These are phyloP conservation scores for Xylaria scruposa DNA, from an alignment of 495 filamentous ascomycete species.

Conservation along the genomic window DNA sequence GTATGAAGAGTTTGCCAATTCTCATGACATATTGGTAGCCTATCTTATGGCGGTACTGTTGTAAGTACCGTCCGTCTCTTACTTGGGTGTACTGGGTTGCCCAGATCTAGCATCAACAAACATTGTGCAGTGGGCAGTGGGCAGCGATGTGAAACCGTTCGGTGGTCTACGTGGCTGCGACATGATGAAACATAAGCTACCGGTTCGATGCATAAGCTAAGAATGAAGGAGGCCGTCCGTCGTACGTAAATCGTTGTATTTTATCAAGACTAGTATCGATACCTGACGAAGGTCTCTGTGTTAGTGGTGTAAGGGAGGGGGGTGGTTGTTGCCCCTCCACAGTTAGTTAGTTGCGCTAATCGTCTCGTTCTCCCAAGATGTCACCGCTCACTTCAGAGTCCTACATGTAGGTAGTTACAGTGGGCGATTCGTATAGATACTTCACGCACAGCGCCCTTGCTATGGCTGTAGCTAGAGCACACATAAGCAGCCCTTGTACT, in stretches of 20 bases:
- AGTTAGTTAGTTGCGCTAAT: neutral
- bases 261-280: neutral
- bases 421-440: slow-evolving; percentile 10
- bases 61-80: neutral
- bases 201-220: slow-evolving; percentile 6
- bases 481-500: slow-evolving; percentile 1
- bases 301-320: neutral
- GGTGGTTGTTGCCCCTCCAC: neutral
- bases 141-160: slow-evolving; percentile 5
- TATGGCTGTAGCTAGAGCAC: neutral
- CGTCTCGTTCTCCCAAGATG: slow-evolving; percentile 4
- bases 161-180: slow-evolving; percentile 21
- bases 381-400: neutral
- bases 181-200: slow-evolving; percentile 17
- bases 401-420: neutral
- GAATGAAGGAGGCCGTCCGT: slow-evolving; percentile 7
- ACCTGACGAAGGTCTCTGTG: neutral
- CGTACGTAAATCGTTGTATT: neutral
- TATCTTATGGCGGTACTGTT: neutral
- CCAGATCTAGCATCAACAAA: neutral
- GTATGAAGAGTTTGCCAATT: slow-evolving; percentile 10
- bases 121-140: slow-evolving; percentile 3
- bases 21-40: neutral
- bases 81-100: neutral
- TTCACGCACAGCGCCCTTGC: neutral